A percentile compares a stretch with the other conserved stretches of the same genome.
These are phyloP conservation scores for Talaromyces rugulosus DNA, from an alignment of 2,329 filamentous ascomycete species.

Conservation along the genomic window DNA sequence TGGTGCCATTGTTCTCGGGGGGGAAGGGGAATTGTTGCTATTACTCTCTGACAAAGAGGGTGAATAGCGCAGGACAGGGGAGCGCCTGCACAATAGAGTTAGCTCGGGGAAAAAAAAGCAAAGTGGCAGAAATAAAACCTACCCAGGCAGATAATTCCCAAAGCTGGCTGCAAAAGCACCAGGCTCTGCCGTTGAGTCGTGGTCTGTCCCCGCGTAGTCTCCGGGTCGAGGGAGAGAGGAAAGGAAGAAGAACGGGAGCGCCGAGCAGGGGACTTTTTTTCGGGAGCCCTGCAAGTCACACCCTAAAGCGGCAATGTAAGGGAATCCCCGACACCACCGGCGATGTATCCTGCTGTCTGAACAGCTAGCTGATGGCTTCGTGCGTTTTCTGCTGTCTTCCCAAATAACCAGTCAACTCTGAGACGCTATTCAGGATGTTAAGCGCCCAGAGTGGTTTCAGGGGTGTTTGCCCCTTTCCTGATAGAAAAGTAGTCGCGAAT, in stretches of 20 bases:
- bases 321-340: conserved; percentile 16
- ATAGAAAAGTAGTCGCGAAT: not conserved
- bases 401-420: not conserved
- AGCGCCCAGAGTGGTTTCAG: conserved; percentile 7
- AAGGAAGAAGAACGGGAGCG: conserved; percentile 15
- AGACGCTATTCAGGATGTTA: not conserved
- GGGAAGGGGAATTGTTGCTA: not conserved
- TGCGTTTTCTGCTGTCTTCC: not conserved
- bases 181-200: conserved; percentile 28
- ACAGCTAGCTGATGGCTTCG: not conserved
- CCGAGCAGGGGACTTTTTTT: conserved; percentile 23
- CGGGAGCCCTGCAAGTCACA: conserved; percentile 23
- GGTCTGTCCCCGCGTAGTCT: conserved; percentile 28
- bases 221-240: conserved; percentile 21
- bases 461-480: conserved; percentile 5
- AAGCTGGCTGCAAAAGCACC: conserved; percentile 25
- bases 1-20: conserved; percentile 26
- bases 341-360: not conserved
- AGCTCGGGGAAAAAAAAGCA: conserved; percentile 17
- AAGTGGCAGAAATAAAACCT: conserved; percentile 14
- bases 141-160: conserved; percentile 20
- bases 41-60: conserved; percentile 1
- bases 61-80: conserved; percentile 7
- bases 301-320: conserved; percentile 16
- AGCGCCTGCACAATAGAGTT: conserved; percentile 17